A percentile compares a stretch with the other conserved stretches of the same genome.
phyloP scores from a whole-genome alignment of 129 eudicot species.

The Centella asiatica region DNA sequence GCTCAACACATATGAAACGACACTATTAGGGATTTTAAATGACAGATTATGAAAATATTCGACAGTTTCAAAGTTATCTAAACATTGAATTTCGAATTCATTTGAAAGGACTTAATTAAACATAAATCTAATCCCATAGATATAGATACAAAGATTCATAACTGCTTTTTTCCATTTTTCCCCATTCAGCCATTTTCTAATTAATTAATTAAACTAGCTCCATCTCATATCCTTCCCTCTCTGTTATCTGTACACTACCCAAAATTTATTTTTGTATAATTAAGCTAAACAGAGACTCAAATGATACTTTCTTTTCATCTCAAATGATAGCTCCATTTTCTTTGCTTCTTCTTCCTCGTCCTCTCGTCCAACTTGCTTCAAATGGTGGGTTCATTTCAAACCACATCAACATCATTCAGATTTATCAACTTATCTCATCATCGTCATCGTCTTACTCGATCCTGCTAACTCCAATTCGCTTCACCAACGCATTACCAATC shows the following conservation, averaged over 20 bases:
- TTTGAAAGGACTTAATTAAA: not conserved
- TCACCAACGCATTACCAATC: slow-evolving; percentile 43
- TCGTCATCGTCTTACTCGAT: slow-evolving; percentile 26
- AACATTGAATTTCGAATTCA: too few species aligned
- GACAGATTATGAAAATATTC: too few species aligned
- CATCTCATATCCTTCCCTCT: not conserved
- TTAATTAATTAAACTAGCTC: not conserved
- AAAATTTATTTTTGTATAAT: slow-evolving; percentile 4
- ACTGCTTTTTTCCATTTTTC: too few species aligned
- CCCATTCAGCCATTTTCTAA: not conserved
- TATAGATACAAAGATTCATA: too few species aligned
- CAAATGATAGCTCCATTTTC: not conserved
- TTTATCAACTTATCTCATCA: not conserved
- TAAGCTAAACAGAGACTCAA: not conserved
- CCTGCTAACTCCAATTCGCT: slow-evolving; percentile 56
- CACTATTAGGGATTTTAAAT: too few species aligned
- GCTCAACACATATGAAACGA: too few species aligned
- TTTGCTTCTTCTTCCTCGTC: not conserved
- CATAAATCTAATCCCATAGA: not conserved
- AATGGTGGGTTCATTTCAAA: too few species aligned
- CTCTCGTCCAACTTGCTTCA: too few species aligned
- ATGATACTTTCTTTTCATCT: not conserved
- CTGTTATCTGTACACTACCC: slow-evolving; percentile 11
- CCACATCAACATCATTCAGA: too few species aligned
- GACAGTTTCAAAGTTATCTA: too few species aligned